Conservation (phyloP, 2,329 filamentous ascomycete species). For the Annulohypoxylon truncatum region DNA sequence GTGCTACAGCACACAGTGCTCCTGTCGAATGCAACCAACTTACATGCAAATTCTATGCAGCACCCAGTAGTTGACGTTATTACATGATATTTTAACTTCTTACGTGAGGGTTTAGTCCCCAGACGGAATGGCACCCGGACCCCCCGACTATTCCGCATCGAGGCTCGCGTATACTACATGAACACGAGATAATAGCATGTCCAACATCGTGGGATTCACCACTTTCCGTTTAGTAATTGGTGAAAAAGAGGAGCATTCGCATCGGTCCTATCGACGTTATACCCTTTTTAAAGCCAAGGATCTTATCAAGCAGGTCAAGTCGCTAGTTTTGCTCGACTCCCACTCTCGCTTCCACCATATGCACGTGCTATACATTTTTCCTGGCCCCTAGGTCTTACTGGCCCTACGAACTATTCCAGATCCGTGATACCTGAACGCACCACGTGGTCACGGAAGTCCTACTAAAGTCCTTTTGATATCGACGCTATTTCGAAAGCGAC, state of each 20-base stretch:
- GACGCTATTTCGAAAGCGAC: neutral
- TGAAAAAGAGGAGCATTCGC: slow-evolving; percentile 11
- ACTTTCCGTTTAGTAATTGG: neutral
- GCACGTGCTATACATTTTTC: neutral
- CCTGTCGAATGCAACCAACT: slow-evolving; percentile 6
- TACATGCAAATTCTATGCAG: neutral
- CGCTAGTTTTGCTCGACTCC: neutral
- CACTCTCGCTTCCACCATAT: neutral
- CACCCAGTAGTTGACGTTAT: slow-evolving; percentile 3
- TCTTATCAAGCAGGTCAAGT: slow-evolving; percentile 4
- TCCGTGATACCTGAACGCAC: neutral
- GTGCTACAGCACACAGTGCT: neutral
- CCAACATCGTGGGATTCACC: slow-evolving; percentile 1
- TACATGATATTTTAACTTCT: slow-evolving; percentile 6
- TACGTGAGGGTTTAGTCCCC: neutral
- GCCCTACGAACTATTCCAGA: neutral
- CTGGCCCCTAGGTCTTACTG: neutral
- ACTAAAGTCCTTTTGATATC: neutral
- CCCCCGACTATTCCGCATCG: neutral
- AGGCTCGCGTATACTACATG: neutral
- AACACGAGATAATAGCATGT: neutral
- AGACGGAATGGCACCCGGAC: slow-evolving; percentile 12
- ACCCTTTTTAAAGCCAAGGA: slow-evolving; percentile 8
- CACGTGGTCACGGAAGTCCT: slow-evolving; percentile 5
- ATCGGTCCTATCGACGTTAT: slow-evolving; percentile 9